Base-by-base conservation (phyloP, 305 asterid species). In the Fraxinus dipetala region DNA sequence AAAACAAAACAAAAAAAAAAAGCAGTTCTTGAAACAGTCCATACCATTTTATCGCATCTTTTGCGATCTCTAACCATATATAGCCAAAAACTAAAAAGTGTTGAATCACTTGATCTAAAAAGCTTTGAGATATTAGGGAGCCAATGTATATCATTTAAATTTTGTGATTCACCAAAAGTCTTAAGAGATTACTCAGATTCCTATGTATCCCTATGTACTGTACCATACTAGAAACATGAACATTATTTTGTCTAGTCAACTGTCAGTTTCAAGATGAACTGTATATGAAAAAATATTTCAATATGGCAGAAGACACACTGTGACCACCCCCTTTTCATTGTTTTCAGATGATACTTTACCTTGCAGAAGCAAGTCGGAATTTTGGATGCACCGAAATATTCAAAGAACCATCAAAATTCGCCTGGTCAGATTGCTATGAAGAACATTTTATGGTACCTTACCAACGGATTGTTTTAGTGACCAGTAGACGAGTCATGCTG, bases 321-420 rank as follows among this genome's bases (percentile, higher is more conserved):
- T 84, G 82, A 78, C 79, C 56, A 69, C 48, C 40, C 40, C 83
- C 67, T 79, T 78, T 79, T 79, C 81, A 14, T 70, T 70, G 77
- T 48, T 85, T 85, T 85, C 86, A 94, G 97, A 90, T 90, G 95
- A 91, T 96, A 87, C 98, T 96, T 72, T 87, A 87, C 88, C 97
- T 96, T 77, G 99, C 98, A 24, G 99, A 96, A 90, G 97, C 93
- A 86, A 93, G 99, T 87, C 90, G 98, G 28, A 94, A 88, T 85
- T 94, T 94, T 81, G 98, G 98, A 81, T 96, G 98, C 82, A 94
- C 99, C 28, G 98, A 96, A 85, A 93, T 96, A 84, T 96, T 96
- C 88, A 92, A 90, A 89, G 99, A 96, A 94, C 98, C 98, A 26
- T 96, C 99, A 83, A 96, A 96, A 86, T 96, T 85, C 86, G 99